These are phyloP conservation scores for Apiosordaria backusii DNA, from an alignment of 495 filamentous ascomycete genomes.

Conservation along the genomic window DNA sequence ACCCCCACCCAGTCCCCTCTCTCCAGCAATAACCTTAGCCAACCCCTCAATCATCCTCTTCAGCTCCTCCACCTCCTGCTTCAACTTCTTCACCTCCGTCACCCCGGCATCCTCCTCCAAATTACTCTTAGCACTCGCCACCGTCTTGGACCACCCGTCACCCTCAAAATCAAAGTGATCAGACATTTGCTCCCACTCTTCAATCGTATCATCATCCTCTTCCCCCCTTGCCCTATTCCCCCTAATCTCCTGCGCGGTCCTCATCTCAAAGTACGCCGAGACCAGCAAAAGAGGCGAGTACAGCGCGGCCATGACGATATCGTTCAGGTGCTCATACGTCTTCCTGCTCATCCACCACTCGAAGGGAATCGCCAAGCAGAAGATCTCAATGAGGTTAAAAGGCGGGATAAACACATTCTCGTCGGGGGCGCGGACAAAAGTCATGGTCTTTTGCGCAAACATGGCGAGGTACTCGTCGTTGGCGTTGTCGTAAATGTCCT, in stretches of 20 bases:
- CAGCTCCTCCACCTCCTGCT: slow-evolving; percentile 64
- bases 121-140: slow-evolving; percentile 70
- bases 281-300: slow-evolving; percentile 82
- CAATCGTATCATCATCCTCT: slow-evolving; percentile 79
- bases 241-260: slow-evolving; percentile 62
- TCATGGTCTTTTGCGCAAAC: slow-evolving; percentile 86
- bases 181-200: slow-evolving; percentile 90
- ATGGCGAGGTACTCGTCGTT: slow-evolving; percentile 92
- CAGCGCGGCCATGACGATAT: slow-evolving; percentile 77
- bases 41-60: slow-evolving; percentile 43
- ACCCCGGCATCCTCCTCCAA: slow-evolving; percentile 67
- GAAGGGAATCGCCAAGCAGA: slow-evolving; percentile 72
- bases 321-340: slow-evolving; percentile 74
- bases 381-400: slow-evolving; percentile 89
- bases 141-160: slow-evolving; percentile 76
- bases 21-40: neutral
- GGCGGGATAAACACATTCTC: slow-evolving; percentile 97
- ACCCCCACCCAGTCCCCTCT: neutral
- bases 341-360: slow-evolving; percentile 87
- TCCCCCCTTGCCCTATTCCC: slow-evolving; percentile 75
- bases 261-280: slow-evolving; percentile 71
- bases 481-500: slow-evolving; percentile 92
- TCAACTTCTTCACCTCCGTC: slow-evolving; percentile 64
- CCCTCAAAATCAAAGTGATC: slow-evolving; percentile 69
- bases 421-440: slow-evolving; percentile 93